Evolutionary conservation across 2,329 filamentous ascomycete species (phyloP), one percentile per base, ranked within the genome.

Genomic region (Trichoderma lentiforme): DNA sequence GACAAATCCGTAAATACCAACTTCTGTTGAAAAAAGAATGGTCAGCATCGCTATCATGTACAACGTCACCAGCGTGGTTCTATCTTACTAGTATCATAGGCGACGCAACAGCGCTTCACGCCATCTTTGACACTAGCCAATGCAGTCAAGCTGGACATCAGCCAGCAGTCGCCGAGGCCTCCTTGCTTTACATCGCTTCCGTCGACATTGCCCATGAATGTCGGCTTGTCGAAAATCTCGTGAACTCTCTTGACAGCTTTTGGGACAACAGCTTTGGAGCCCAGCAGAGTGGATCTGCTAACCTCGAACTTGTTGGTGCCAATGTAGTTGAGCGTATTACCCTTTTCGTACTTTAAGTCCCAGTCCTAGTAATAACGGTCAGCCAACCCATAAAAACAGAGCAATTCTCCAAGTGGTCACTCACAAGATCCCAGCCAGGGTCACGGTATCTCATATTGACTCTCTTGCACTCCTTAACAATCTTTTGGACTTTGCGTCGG

Each of bases 1-100:
- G 63, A 97, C 93, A 77, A 97, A 97, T 1, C 94, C 94, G 77
- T 97, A 97, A 4, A 97, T 94, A 9, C 94, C 93, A 65, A 96
- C 90, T 74, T 80, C 79, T 81, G 58, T 2, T 9, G n/a, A 39
- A 60, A 51, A 47, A 1, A 43, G 36, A 15, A 39, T 7, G 15
- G 57, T 77, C 68, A 77, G 75, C 28, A 63, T 61, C 14, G 58
- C 15, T 9, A 15, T 11, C 18, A 3, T 24, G 34, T n/a, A 39
- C 39, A n/a, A 18, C 39, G 12, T 57, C n/a, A 9, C 21, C 12
- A 11, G 58, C 15, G 21, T 3, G n/a, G n/a, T 4, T 53, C 7
- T 30, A 28, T 81, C 84, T 77, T 78, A 84, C 84, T 85, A 11
- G 87, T 88, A 76, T 97, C 89, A 57, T 92, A 90, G 60, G 90